Evolutionary conservation across 345 rosid genomes (phyloP).

Genomic region (Eucalyptus pauciflora): DNA sequence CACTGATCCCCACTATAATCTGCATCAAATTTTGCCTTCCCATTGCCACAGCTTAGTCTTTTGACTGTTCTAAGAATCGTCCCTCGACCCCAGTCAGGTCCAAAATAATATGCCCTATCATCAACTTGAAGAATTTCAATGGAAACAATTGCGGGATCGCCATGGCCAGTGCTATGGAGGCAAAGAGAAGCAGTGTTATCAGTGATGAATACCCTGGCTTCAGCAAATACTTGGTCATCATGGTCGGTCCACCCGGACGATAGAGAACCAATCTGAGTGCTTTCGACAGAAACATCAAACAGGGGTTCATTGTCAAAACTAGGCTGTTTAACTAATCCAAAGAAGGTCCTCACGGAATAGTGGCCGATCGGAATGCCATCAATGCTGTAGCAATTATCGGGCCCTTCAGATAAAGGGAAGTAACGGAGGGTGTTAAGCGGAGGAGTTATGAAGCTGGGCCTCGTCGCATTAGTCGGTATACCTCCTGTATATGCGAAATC

Average conservation of each 20-base stretch:
- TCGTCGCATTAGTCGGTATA: conserved; percentile 50
- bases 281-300: conserved; percentile 84
- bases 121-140: conserved; percentile 91
- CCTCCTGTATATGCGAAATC: conserved; percentile 96
- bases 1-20: conserved; percentile 76
- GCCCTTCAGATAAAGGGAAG: conserved; percentile 85
- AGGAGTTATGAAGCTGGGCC: conserved; percentile 53
- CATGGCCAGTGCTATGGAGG: conserved; percentile 97
- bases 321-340: conserved; percentile 33
- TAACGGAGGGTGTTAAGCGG: conserved; percentile 67
- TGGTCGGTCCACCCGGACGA: conserved; percentile 80
- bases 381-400: conserved; percentile 79
- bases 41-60: conserved; percentile 74
- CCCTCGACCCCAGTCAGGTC: conserved; percentile 42
- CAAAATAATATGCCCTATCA: conserved; percentile 62
- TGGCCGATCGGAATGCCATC: conserved; percentile 66
- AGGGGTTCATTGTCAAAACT: conserved; percentile 64
- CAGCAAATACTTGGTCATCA: conserved; percentile 75
- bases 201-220: conserved; percentile 59
- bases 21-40: conserved; percentile 54
- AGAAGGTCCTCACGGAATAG: conserved; percentile 77
- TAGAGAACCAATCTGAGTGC: conserved; percentile 71
- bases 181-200: conserved; percentile 70
- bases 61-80: conserved; percentile 59
- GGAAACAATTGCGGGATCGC: conserved; percentile 81